phyloP scores from a whole-genome alignment of 495 filamentous ascomycete species.

The Apiosordaria backusii region DNA sequence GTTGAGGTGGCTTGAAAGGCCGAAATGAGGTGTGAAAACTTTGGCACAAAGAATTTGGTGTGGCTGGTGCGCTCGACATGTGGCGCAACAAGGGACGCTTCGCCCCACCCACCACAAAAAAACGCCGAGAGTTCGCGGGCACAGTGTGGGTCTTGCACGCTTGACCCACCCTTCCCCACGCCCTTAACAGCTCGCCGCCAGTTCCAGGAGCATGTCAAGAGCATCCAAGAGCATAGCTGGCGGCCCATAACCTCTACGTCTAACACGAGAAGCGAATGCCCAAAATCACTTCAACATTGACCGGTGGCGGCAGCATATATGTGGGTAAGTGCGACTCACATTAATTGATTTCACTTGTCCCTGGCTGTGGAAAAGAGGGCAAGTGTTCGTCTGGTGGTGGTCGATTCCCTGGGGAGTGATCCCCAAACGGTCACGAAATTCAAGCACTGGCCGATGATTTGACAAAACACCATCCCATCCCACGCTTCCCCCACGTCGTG shows the following conservation, averaged over 20 bases:
- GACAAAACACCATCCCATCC: conserved; percentile 25
- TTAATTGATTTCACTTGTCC: no score
- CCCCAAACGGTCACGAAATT: conserved; percentile 20
- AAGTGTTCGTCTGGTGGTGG: neutral
- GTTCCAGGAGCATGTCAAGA: neutral
- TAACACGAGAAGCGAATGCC: neutral
- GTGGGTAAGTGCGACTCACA: no score
- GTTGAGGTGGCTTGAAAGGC: conserved; percentile 17
- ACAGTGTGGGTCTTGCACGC: neutral
- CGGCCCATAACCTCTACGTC: no score
- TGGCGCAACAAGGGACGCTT: neutral
- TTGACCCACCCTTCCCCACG: neutral
- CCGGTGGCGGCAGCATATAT: no score
- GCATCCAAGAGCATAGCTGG: no score
- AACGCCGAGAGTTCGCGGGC: neutral
- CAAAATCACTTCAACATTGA: no score
- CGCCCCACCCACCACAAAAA: neutral
- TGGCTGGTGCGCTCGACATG: conserved; percentile 5
- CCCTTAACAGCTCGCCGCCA: neutral
- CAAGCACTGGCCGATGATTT: conserved; percentile 20
- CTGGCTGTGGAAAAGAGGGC: neutral
- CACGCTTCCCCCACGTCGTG: conserved; percentile 37
- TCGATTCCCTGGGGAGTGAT: neutral
- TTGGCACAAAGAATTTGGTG: conserved; percentile 5
- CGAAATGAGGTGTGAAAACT: neutral